These are phyloP conservation scores for Neonectria faginata DNA, from an alignment of 2,329 filamentous ascomycete genomes.

Conservation along the genomic window DNA sequence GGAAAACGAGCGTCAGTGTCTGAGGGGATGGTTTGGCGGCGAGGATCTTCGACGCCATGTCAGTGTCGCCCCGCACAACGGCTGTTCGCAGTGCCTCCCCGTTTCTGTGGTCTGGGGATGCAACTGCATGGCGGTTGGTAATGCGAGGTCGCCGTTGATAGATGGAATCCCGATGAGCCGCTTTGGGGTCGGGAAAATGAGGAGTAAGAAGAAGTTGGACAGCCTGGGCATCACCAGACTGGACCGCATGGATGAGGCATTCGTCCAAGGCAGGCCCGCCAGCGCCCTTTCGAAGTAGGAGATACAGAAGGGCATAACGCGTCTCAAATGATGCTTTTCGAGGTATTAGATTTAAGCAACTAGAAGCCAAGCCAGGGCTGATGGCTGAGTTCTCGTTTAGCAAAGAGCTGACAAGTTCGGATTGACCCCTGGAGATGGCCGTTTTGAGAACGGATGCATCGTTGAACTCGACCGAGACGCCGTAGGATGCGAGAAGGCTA, in stretches of 20 bases:
- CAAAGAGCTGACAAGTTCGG: conserved; percentile 60
- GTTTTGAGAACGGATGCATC: conserved; percentile 62
- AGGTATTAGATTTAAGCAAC: conserved; percentile 62
- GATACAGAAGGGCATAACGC: conserved; percentile 57
- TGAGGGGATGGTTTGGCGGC: conserved; percentile 59
- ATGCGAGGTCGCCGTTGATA: conserved; percentile 45
- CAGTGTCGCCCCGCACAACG: conserved; percentile 57
- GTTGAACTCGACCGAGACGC: conserved; percentile 66
- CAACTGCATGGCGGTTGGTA: conserved; percentile 59
- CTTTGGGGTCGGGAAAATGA: conserved; percentile 54
- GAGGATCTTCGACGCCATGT: conserved; percentile 61
- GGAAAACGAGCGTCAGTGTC: conserved; percentile 63
- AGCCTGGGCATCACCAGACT: conserved; percentile 60
- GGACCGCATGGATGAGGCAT: conserved; percentile 62
- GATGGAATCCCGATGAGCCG: conserved; percentile 19
- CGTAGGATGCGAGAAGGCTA: conserved; percentile 63
- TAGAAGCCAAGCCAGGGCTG: conserved; percentile 60
- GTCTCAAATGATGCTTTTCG: conserved; percentile 59
- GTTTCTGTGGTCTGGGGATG: conserved; percentile 64
- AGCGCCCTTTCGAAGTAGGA: conserved; percentile 64
- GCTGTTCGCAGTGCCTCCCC: conserved; percentile 64
- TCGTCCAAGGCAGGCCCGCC: conserved; percentile 60
- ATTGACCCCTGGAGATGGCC: conserved; percentile 59
- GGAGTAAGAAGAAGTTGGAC: conserved; percentile 63
- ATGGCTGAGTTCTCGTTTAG: conserved; percentile 58